Base-by-base conservation (phyloP, 1,139 yeast genomes). In the Hyphopichia fennica region DNA sequence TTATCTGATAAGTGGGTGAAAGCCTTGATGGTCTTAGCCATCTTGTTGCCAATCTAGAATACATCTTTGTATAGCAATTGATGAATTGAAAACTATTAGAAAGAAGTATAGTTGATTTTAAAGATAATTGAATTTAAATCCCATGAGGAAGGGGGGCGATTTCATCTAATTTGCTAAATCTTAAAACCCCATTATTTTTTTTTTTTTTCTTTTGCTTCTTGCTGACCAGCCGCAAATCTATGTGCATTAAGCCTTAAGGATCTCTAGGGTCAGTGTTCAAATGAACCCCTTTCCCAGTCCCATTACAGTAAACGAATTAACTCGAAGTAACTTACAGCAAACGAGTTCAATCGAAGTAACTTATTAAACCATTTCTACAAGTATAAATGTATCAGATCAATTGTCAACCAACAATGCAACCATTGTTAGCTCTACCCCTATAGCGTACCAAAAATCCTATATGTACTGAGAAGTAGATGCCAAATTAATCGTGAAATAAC, bases 331-430 rank as follows among this genome's bases (percentile, higher is more conserved):
- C n/a, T n/a, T n/a, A n/a, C n/a, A n/a, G n/a, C n/a, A n/a, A n/a
- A n/a, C n/a, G n/a, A n/a, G n/a, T n/a, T n/a, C n/a, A n/a, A n/a
- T n/a, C n/a, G n/a, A n/a, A n/a, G n/a, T n/a, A n/a, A n/a, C n/a
- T n/a, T n/a, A n/a, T n/a, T n/a, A n/a, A n/a, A n/a, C n/a, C n/a
- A n/a, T n/a, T n/a, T n/a, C n/a, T n/a, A n/a, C n/a, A n/a, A n/a
- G n/a, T n/a, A n/a, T n/a, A 14, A 33, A 50, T 63, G 67, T 63
- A 46, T 56, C 68, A 63, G 49, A 54, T 63, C 56, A 60, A 57
- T 59, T 60, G 45, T 49, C 55, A 37, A 60, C 48, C 48, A 47
- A 46, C 51, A 49, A 18, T 42, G 41, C 41, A 9, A 31, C 34
- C 37, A 44, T 45, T 50, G 49, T 43, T 52, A 53, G 62, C 52